Base-by-base conservation (phyloP, 169 alveolate genomes). In the Plasmodium ovale region DNA sequence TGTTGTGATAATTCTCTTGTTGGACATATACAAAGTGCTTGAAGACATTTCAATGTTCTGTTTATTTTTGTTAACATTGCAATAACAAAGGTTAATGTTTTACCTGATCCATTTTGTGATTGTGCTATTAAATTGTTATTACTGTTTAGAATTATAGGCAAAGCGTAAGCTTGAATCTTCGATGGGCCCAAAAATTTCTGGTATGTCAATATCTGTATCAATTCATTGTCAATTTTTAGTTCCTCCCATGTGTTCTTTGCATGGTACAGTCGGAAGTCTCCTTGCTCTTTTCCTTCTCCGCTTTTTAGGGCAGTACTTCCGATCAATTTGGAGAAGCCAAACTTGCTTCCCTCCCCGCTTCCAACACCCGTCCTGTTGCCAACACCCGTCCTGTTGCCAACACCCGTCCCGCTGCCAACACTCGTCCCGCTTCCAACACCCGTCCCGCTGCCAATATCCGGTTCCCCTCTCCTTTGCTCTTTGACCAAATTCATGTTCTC, bases 91-190 rank as follows among this genome's bases (percentile, higher is more conserved):
- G 99, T 98, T 1, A 98, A 99, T 0, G 99, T 98, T 93, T 98
- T 98, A 31, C 99, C 99, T 58, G 99, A 93, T 29, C 99, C 99
- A 82, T 98, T 98, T 79, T 97, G 98, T 3, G 99, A 97, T 94
- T 98, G 98, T 12, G 97, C 99, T 51, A 97, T 96, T 82, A 97
- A 73, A 88, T 97, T 94, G 69, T 58, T 87, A 51, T 44, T 59
- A 27, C 79, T 49, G 25, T 65, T 42, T 72, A 56, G 29, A 23
- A 95, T 95, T 51, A 93, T 87, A 10, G 97, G 97, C 56, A 95
- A 89, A 23, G 97, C 97, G 23, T 91, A 87, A 51, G 92, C 96
- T 49, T 95, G 97, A 29, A 95, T 95, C 49, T 94, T 93, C 0
- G 97, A 95, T 2, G 97, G 97, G 1, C 91, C 74, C 27, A 73